Percentiles rank a stretch among this genome's conserved stretches.
phyloP scores from a whole-genome alignment of 2,329 filamentous ascomycete genomes.

The Talaromyces piceae region DNA sequence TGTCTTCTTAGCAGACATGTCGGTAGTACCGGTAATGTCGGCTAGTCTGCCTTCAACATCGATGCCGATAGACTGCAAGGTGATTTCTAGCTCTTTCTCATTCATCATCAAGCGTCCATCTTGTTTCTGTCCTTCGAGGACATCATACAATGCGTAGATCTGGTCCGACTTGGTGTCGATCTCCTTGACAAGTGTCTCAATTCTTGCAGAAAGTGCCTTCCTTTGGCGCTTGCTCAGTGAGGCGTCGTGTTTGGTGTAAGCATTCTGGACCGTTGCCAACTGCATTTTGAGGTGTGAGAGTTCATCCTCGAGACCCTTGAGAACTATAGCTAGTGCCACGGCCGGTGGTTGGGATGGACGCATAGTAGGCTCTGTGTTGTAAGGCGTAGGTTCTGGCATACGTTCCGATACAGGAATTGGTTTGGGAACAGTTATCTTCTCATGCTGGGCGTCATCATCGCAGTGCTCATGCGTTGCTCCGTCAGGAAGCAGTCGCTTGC shows the following conservation, averaged over 20 bases:
- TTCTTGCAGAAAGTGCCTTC: conserved; percentile 52
- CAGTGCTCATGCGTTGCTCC: conserved; percentile 28
- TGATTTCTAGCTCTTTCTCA: conserved; percentile 57
- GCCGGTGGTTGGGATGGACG: conserved; percentile 60
- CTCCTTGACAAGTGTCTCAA: conserved; percentile 54
- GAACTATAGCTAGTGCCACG: conserved; percentile 69
- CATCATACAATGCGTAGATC: conserved; percentile 76
- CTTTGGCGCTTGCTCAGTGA: conserved; percentile 59
- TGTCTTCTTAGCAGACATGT: conserved; percentile 1
- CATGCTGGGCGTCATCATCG: conserved; percentile 13
- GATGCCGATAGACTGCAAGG: conserved; percentile 44
- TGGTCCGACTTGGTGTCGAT: conserved; percentile 70
- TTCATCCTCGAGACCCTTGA: conserved; percentile 76
- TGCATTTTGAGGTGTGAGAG: conserved; percentile 66
- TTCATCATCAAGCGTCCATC: conserved; percentile 58
- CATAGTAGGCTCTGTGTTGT: conserved; percentile 53
- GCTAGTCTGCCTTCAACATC: conserved; percentile 16
- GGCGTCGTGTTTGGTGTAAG: conserved; percentile 61
- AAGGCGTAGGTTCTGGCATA: conserved; percentile 32
- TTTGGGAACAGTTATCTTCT: conserved; percentile 39
- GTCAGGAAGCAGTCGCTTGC: conserved; percentile 37
- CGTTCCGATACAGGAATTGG: conserved; percentile 46
- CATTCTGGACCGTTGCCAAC: conserved; percentile 53
- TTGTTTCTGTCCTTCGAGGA: conserved; percentile 69
- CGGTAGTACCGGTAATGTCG: conserved; percentile 23